Percentiles rank a stretch among this genome's conserved stretches.
phyloP scores from a whole-genome alignment of 495 filamentous ascomycete species.

The Xylaria telfairii region DNA sequence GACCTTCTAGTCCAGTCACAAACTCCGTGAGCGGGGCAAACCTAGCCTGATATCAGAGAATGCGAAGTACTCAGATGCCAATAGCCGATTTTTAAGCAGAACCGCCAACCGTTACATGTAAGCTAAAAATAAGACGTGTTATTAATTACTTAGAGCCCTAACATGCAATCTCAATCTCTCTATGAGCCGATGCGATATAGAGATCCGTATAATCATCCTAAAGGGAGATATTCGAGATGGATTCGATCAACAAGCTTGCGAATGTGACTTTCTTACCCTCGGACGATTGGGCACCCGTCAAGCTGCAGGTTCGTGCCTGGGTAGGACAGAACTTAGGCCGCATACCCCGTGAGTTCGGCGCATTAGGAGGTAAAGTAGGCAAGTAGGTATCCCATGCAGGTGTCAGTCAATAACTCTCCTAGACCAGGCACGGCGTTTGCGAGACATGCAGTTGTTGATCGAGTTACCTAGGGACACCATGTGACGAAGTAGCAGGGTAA shows the following conservation, averaged over 20 bases:
- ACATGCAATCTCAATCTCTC: not conserved
- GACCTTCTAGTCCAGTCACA: conserved; percentile 17
- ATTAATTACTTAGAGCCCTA: not conserved
- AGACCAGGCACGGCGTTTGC: conserved; percentile 14
- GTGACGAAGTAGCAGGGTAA: not conserved
- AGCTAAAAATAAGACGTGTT: conserved; percentile 3
- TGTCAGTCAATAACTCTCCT: conserved; percentile 8
- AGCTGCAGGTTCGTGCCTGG: conserved; percentile 34
- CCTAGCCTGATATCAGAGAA: conserved; percentile 13
- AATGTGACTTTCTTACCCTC: conserved; percentile 24
- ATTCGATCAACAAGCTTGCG: not conserved
- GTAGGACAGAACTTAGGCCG: conserved; percentile 40
- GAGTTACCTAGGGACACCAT: conserved; percentile 14
- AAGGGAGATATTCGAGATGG: not conserved
- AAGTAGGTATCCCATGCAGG: conserved; percentile 1
- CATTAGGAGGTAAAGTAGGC: not conserved
- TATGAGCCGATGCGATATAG: not conserved
- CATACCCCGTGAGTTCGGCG: conserved; percentile 35
- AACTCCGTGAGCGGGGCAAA: conserved; percentile 15
- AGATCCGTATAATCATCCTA: not conserved
- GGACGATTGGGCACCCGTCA: conserved; percentile 42
- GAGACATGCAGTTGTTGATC: conserved; percentile 16
- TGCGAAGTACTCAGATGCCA: not conserved
- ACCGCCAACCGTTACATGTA: not conserved
- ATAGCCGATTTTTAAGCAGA: not conserved